A percentile compares a stretch with the other conserved stretches of the same genome.
These are phyloP conservation scores for Asterionellopsis glacialis DNA, from an alignment of 108 stramenopile species.

Conservation along the genomic window DNA sequence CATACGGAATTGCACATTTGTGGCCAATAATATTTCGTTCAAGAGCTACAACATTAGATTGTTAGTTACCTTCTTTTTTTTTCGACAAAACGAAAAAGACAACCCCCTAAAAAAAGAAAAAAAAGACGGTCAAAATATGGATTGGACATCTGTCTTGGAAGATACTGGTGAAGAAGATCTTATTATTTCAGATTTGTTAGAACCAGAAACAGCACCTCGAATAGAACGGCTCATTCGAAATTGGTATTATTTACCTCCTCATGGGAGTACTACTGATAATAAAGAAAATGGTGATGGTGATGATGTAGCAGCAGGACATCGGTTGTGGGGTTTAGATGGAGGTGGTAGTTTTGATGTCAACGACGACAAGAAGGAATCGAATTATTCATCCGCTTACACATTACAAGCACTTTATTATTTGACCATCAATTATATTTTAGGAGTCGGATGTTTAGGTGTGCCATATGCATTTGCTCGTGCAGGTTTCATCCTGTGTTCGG, in stretches of 20 bases:
- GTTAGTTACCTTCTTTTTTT: too few relatives aligned
- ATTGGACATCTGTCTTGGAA: conserved; percentile 17
- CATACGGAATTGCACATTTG: too few relatives aligned
- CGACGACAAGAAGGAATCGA: background rate
- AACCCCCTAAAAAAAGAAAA: too few relatives aligned
- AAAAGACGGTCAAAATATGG: too few relatives aligned
- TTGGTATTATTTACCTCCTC: conserved; percentile 4
- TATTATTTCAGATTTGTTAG: background rate
- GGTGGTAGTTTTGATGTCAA: background rate
- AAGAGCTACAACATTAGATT: too few relatives aligned
- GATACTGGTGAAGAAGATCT: conserved; percentile 9
- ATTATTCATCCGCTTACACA: conserved; percentile 3
- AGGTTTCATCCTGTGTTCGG: conserved; percentile 27
- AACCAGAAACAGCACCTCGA: conserved; percentile 1
- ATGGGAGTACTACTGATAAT: too few relatives aligned
- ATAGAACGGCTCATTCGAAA: conserved; percentile 9
- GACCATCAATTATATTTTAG: conserved; percentile 50
- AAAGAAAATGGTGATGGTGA: background rate
- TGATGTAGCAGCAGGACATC: too few relatives aligned
- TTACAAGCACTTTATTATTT: conserved; percentile 28
- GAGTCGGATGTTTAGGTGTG: conserved; percentile 46
- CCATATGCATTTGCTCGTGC: conserved; percentile 37
- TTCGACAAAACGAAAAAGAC: too few relatives aligned
- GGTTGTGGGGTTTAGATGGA: too few relatives aligned
- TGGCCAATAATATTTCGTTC: too few relatives aligned